These are phyloP conservation scores for Lanmaoa pseudosensibilis DNA, from an alignment of 768 basidiomycete genomes.

Conservation along the genomic window DNA sequence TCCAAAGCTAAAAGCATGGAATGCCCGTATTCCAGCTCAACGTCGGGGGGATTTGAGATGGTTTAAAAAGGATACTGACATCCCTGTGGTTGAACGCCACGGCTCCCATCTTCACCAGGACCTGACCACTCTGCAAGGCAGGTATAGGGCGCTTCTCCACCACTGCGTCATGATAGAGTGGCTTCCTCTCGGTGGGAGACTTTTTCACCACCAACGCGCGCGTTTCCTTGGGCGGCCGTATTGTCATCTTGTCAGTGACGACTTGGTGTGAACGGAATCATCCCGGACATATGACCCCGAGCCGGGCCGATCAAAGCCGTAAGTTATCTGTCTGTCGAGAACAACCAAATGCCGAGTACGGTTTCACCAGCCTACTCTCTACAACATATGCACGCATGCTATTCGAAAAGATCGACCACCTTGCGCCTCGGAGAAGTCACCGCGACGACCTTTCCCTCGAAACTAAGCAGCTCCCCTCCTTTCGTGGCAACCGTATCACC, in stretches of 20 bases:
- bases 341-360: background rate
- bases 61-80: slow-evolving; percentile 35
- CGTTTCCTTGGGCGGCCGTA: slow-evolving; percentile 42
- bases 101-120: slow-evolving; percentile 67
- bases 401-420: slow-evolving; percentile 38
- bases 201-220: slow-evolving; percentile 50
- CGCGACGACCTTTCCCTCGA: slow-evolving; percentile 46
- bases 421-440: slow-evolving; percentile 39
- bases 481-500: slow-evolving; percentile 43
- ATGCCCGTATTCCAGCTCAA: background rate
- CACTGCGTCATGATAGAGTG: slow-evolving; percentile 56
- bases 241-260: background rate
- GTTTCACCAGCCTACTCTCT: background rate
- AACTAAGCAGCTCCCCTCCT: slow-evolving; percentile 42
- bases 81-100: slow-evolving; percentile 80
- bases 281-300: background rate
- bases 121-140: slow-evolving; percentile 50
- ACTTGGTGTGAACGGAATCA: background rate
- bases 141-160: slow-evolving; percentile 53
- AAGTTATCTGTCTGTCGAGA: background rate
- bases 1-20: slow-evolving; percentile 58
- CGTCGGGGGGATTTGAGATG: background rate
- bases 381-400: background rate
- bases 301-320: background rate
- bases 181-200: slow-evolving; percentile 38